These are phyloP conservation scores for Wickerhamomyces tratensis DNA, from an alignment of 805 yeast genomes.

Conservation along the genomic window DNA sequence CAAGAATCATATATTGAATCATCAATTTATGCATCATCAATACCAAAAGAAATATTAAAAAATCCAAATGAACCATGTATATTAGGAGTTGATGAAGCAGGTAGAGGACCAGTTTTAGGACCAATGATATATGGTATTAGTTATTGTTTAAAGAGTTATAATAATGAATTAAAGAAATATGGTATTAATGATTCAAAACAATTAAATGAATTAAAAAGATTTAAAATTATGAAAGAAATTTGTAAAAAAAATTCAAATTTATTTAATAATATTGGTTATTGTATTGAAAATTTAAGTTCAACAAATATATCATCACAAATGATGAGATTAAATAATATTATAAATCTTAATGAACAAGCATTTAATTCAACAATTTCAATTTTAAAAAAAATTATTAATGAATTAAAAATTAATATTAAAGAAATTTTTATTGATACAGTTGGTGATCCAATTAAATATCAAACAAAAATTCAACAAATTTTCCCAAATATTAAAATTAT, in stretches of 20 bases:
- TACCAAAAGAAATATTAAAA: constrained; percentile 32
- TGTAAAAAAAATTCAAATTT: constrained; percentile 37
- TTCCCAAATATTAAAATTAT: constrained; percentile 69
- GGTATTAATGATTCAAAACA: constrained; percentile 95
- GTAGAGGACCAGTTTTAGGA: constrained; percentile 96
- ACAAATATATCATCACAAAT: constrained; percentile 82
- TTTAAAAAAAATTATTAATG: constrained; percentile 49
- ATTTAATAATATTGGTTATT: constrained; percentile 68
- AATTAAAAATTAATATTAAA: constrained; percentile 49
- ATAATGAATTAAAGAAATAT: constrained; percentile 36
- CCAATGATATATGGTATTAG: constrained; percentile 96
- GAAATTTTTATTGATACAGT: constrained; percentile 91
- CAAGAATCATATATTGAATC: constrained; percentile 26
- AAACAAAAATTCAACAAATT: constrained; percentile 52
- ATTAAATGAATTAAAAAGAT: constrained; percentile 62
- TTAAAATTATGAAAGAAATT: constrained; percentile 48
- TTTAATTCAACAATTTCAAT: constrained; percentile 86
- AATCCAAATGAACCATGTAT: constrained; percentile 30
- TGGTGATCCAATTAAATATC: constrained; percentile 87
- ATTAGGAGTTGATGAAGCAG: constrained; percentile 97
- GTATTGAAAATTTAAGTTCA: constrained; percentile 77
- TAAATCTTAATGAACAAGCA: constrained; percentile 89
- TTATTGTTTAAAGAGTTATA: constrained; percentile 53
- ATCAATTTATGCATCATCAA: constrained; percentile 36
- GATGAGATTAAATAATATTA: constrained; percentile 52